These are phyloP conservation scores for Malus asiatica DNA, from an alignment of 306 rosid genomes.

Conservation along the genomic window DNA sequence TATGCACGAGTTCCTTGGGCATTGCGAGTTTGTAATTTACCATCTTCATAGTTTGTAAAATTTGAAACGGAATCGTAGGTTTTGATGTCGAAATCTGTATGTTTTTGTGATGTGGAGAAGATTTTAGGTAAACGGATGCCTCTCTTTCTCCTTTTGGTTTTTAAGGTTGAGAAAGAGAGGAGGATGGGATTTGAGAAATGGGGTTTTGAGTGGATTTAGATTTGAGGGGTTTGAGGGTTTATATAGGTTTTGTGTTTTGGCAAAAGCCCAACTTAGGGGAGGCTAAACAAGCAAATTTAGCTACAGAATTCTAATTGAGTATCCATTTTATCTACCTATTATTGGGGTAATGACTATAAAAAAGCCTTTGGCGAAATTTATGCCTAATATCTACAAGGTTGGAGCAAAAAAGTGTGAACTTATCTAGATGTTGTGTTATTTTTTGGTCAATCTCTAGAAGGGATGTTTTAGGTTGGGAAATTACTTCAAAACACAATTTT, in stretches of 20 bases:
- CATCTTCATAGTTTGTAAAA: background rate
- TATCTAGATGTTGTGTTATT: background rate
- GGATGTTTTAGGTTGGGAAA: too few species aligned
- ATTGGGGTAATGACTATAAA: background rate
- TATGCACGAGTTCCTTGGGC: conserved; percentile 22
- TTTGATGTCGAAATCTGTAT: background rate
- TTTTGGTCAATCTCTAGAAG: too few species aligned
- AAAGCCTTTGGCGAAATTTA: background rate
- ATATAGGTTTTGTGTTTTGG: background rate
- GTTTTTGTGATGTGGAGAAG: background rate
- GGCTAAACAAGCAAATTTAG: background rate
- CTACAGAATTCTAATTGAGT: background rate
- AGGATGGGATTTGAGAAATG: background rate
- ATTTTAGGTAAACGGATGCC: background rate
- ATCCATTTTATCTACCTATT: background rate
- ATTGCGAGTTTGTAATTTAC: background rate
- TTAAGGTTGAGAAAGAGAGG: background rate
- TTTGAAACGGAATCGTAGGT: background rate
- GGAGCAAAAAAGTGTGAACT: too few species aligned
- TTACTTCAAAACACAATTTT: background rate
- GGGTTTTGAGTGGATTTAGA: background rate
- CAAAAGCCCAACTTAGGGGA: background rate
- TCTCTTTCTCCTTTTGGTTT: background rate
- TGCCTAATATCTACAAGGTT: background rate
- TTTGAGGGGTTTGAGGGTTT: background rate